phyloP scores from a whole-genome alignment of 192 early-diverging fungal species.

The Coemansia sp. region DNA sequence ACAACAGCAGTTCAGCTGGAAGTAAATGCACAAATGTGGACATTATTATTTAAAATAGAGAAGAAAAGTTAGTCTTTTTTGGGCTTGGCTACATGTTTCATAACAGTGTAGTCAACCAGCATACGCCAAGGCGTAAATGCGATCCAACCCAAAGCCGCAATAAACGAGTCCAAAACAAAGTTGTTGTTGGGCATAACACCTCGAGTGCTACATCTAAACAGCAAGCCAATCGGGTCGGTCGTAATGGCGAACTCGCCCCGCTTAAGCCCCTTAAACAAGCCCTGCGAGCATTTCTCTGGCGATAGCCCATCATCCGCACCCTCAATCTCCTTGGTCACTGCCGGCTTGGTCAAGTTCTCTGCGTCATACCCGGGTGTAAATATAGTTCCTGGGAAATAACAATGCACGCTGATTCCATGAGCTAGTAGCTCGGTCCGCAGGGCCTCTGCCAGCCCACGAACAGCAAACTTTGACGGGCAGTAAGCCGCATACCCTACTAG shows the following conservation, averaged over 20 bases:
- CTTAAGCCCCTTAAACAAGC: conserved; percentile 34
- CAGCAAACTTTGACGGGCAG: conserved; percentile 68
- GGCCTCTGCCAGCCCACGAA: conserved; percentile 69
- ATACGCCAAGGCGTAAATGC: conserved; percentile 44
- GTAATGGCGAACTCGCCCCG: conserved; percentile 47
- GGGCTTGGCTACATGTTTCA: conserved; percentile 1
- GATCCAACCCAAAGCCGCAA: conserved; percentile 33
- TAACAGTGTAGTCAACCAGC: conserved; percentile 36
- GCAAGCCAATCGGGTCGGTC: conserved; percentile 36
- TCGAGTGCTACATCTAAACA: conserved; percentile 38
- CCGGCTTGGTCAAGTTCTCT: conserved; percentile 73
- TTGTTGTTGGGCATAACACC: conserved; percentile 52
- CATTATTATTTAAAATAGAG: neutral
- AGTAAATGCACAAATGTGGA: neutral
- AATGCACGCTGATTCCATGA: conserved; percentile 64
- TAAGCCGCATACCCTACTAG: conserved; percentile 69
- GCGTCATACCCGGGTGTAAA: conserved; percentile 65
- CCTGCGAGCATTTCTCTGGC: conserved; percentile 56
- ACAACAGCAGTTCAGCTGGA: conserved; percentile 28
- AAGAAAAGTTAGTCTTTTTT: conserved; percentile 8
- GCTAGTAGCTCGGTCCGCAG: conserved; percentile 63
- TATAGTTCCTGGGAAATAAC: conserved; percentile 72
- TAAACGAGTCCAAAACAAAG: conserved; percentile 33
- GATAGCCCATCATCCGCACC: conserved; percentile 60
- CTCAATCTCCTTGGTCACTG: conserved; percentile 67